phyloP scores from a whole-genome alignment of 257 asterid species.

The Solanum arcanum region DNA sequence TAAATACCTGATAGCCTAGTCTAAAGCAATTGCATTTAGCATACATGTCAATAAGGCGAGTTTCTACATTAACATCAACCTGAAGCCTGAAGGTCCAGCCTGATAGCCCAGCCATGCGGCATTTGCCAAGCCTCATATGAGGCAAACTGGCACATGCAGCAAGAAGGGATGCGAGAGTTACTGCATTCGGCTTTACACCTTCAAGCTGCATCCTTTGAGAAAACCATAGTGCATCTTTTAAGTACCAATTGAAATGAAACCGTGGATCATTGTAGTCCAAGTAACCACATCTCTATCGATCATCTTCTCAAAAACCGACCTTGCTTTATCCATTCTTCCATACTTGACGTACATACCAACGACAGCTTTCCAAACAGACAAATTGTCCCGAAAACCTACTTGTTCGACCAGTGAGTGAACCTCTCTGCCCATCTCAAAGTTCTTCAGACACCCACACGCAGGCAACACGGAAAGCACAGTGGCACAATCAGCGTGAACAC shows the following conservation, averaged over 20 bases:
- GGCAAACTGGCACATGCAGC: constrained; percentile 45
- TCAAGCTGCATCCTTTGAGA: constrained; percentile 22
- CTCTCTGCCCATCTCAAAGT: constrained; percentile 43
- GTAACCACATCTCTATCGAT: constrained; percentile 63
- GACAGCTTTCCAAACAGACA: constrained; percentile 62
- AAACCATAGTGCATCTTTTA: constrained; percentile 32
- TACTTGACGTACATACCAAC: constrained; percentile 81
- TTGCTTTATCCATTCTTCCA: constrained; percentile 57
- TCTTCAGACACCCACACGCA: constrained; percentile 60
- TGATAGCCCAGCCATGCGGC: constrained; percentile 78
- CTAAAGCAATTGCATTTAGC: constrained; percentile 52
- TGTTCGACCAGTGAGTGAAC: constrained; percentile 49
- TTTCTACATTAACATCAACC: constrained; percentile 62
- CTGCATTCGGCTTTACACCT: constrained; percentile 74
- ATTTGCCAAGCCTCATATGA: constrained; percentile 65
- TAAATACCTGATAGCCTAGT: neutral
- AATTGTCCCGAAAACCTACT: constrained; percentile 26
- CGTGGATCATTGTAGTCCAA: constrained; percentile 87
- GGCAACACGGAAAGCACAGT: constrained; percentile 75
- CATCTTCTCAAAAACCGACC: constrained; percentile 45
- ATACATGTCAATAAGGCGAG: constrained; percentile 70
- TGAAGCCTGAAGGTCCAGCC: constrained; percentile 37
- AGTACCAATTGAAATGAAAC: constrained; percentile 38
- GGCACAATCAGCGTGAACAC: constrained; percentile 57
- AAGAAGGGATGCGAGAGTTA: constrained; percentile 54